phyloP scores from a whole-genome alignment of 257 asterid genomes.

The Leonotis leonurus region DNA sequence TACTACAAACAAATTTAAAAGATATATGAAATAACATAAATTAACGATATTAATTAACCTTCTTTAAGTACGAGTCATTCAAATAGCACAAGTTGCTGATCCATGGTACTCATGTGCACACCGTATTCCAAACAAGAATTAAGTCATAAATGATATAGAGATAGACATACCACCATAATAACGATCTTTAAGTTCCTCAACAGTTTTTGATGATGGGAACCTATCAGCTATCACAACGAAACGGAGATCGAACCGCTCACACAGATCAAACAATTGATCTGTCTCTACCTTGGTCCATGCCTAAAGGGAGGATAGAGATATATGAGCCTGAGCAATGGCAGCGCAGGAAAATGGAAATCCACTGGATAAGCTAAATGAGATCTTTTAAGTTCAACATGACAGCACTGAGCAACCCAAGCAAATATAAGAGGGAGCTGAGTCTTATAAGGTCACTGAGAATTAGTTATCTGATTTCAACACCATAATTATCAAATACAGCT shows the following conservation, averaged over 20 bases:
- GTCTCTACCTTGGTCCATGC: constrained; percentile 97
- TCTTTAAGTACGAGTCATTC: constrained; percentile 10
- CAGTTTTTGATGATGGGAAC: constrained; percentile 67
- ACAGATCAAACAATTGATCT: constrained; percentile 74
- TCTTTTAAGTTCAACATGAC: background rate
- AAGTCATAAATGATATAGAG: background rate
- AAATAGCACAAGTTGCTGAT: background rate
- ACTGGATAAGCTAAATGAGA: constrained; percentile 6
- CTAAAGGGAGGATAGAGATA: constrained; percentile 31
- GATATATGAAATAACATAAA: background rate
- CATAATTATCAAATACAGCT: too few species aligned
- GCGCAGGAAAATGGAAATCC: constrained; percentile 15
- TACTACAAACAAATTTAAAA: constrained; percentile 29
- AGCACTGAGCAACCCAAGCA: background rate
- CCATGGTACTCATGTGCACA: background rate
- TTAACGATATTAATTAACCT: constrained; percentile 1
- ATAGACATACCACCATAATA: constrained; percentile 61
- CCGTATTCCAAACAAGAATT: constrained; percentile 5
- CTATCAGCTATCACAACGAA: constrained; percentile 82
- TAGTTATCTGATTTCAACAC: background rate
- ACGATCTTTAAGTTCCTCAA: constrained; percentile 91
- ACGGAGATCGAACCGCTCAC: constrained; percentile 91
- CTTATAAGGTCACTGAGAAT: background rate
- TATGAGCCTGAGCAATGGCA: constrained; percentile 11
- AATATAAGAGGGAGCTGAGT: background rate